Evolutionary conservation across 1,284 basidiomycete genomes (phyloP).

Genomic region (Irpex rosettiformis): DNA sequence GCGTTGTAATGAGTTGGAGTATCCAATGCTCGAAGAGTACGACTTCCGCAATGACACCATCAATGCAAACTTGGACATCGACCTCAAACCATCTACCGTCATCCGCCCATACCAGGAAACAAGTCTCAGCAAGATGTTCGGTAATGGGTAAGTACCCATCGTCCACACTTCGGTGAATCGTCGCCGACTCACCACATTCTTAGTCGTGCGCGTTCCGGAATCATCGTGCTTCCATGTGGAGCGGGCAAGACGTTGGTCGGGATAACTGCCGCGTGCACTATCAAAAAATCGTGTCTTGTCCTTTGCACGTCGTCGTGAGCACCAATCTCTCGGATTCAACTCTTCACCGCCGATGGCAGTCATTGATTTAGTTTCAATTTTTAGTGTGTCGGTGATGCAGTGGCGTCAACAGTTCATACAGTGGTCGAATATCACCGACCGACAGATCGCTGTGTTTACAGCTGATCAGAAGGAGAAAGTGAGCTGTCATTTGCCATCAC

Average conservation of each 20-base stretch:
- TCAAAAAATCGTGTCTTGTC: constrained; percentile 99
- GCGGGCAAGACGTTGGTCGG: constrained; percentile 99
- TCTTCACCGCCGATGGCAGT: constrained; percentile 9
- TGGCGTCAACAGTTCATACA: constrained; percentile 97
- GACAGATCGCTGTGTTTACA: constrained; percentile 94
- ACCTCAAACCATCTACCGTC: constrained; percentile 93
- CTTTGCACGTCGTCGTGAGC: constrained; percentile 93
- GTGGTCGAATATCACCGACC: constrained; percentile 95
- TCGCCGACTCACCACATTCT: constrained; percentile 11
- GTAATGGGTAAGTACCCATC: constrained; percentile 71
- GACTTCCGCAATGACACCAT: constrained; percentile 95
- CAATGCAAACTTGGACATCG: constrained; percentile 94
- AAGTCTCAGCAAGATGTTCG: constrained; percentile 97
- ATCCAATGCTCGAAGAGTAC: constrained; percentile 97
- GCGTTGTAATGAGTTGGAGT: constrained; percentile 91
- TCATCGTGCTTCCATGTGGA: constrained; percentile 98
- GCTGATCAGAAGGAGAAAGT: constrained; percentile 96
- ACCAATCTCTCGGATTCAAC: not conserved
- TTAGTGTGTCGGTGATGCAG: constrained; percentile 93
- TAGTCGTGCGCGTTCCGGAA: constrained; percentile 94
- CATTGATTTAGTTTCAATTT: not conserved
- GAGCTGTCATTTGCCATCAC: constrained; percentile 18
- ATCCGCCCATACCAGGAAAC: constrained; percentile 98
- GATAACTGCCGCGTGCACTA: constrained; percentile 98
- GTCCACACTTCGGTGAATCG: not conserved